Percentiles rank a stretch among this genome's conserved stretches.
These are phyloP conservation scores for Rhodotorula sp. DNA, from an alignment of 1,284 basidiomycete species.

Conservation along the genomic window DNA sequence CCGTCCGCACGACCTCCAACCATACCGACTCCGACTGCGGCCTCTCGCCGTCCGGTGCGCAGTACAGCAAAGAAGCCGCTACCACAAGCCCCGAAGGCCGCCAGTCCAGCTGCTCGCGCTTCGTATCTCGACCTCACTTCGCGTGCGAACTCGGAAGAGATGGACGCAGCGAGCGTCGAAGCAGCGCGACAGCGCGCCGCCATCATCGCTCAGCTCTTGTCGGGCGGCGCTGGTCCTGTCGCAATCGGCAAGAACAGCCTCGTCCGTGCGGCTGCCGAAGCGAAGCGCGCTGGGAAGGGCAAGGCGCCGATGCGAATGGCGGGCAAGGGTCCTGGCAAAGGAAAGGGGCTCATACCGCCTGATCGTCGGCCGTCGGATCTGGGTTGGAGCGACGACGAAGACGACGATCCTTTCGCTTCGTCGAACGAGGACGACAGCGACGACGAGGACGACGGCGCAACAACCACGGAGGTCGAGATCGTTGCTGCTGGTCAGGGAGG, in stretches of 20 bases:
- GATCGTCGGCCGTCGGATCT: constrained; percentile 10
- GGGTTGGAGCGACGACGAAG: constrained; percentile 13
- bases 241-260: constrained; percentile 1
- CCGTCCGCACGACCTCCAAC: not conserved
- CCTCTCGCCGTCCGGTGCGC: not conserved
- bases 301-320: constrained; percentile 6
- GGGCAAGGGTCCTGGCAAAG: constrained; percentile 27
- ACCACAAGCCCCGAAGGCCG: not conserved
- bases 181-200: constrained; percentile 13
- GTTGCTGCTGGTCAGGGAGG: not conserved
- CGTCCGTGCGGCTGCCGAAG: constrained; percentile 2
- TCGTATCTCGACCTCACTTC: not conserved
- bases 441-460: constrained; percentile 16
- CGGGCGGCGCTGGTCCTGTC: constrained; percentile 1
- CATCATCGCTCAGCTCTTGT: constrained; percentile 22
- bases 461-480: not conserved
- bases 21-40: not conserved
- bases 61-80: constrained; percentile 1
- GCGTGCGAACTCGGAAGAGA: not conserved
- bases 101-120: not conserved
- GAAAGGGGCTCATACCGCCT: constrained; percentile 22
- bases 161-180: constrained; percentile 7
- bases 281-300: constrained; percentile 13
- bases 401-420: not conserved
- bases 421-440: constrained; percentile 2